A percentile compares a stretch with the other conserved stretches of the same genome.
These are phyloP conservation scores for Sparassis latifolia DNA, from an alignment of 1,284 basidiomycete genomes.

Conservation along the genomic window DNA sequence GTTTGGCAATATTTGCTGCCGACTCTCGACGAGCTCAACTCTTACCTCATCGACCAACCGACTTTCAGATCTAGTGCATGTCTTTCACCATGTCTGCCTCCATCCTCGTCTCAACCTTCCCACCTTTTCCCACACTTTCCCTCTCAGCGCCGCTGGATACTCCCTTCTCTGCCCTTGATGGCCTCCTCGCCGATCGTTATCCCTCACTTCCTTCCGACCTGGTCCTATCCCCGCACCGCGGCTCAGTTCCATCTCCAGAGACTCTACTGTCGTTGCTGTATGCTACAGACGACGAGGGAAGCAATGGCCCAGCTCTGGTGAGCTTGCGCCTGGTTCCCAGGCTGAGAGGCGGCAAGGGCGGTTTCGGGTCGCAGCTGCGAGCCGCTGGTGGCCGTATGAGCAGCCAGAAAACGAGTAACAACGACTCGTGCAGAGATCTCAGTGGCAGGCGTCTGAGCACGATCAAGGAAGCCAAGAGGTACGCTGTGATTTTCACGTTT, in stretches of 20 bases:
- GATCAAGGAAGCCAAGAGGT: slow-evolving; percentile 95
- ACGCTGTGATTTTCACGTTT: slow-evolving; percentile 11
- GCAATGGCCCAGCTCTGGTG: slow-evolving; percentile 33
- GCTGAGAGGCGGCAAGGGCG: slow-evolving; percentile 90
- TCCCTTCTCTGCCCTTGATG: slow-evolving; percentile 42
- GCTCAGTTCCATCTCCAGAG: slow-evolving; percentile 36
- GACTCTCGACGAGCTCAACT: neutral
- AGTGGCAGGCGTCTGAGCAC: slow-evolving; percentile 88
- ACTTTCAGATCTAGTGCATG: neutral
- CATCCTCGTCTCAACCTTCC: slow-evolving; percentile 66
- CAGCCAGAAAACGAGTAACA: slow-evolving; percentile 90
- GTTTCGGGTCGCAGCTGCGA: slow-evolving; percentile 93
- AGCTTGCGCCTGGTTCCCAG: slow-evolving; percentile 63
- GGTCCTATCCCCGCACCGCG: slow-evolving; percentile 47
- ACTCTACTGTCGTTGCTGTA: slow-evolving; percentile 41
- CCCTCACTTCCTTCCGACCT: slow-evolving; percentile 49
- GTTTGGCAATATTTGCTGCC: neutral
- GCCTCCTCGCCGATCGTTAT: slow-evolving; percentile 51
- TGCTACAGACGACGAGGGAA: slow-evolving; percentile 19
- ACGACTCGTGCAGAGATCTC: slow-evolving; percentile 92
- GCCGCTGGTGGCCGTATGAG: slow-evolving; percentile 98
- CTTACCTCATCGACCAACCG: no score
- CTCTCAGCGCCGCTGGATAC: slow-evolving; percentile 51
- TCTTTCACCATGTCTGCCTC: slow-evolving; percentile 34
- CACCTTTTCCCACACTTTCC: slow-evolving; percentile 70